Evolutionary conservation across 495 filamentous ascomycete species (phyloP).

Genomic region (Margaritispora aquatica): DNA sequence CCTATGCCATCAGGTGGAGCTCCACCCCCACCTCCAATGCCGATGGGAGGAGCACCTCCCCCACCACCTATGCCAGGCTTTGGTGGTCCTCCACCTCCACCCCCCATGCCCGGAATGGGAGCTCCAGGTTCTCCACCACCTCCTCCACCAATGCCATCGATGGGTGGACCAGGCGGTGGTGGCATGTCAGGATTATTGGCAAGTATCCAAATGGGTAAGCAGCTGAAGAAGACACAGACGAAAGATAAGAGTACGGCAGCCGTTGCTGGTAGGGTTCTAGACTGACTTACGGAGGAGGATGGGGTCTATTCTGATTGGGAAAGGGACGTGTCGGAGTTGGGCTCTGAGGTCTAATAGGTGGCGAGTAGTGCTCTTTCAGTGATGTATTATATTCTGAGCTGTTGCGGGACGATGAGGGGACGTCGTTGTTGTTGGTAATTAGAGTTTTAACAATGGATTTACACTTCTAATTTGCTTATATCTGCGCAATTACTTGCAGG

Average conservation of each 20-base stretch:
- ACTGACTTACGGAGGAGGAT: conserved; percentile 5
- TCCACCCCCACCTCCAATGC: conserved; percentile 47
- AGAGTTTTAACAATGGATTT: neutral
- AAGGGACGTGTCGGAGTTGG: too few species aligned
- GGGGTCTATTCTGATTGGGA: neutral
- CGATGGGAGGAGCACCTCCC: conserved; percentile 41
- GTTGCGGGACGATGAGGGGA: neutral
- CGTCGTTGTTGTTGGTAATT: neutral
- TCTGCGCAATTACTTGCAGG: too few species aligned
- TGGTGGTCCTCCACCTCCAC: conserved; percentile 39
- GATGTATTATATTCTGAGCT: neutral
- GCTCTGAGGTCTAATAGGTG: neutral
- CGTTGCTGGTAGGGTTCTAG: conserved; percentile 65
- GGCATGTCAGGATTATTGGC: conserved; percentile 61
- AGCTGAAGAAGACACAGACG: conserved; percentile 75
- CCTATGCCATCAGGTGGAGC: conserved; percentile 31
- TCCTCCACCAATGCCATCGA: conserved; percentile 29
- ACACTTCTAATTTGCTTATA: neutral
- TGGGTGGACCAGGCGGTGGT: conserved; percentile 28
- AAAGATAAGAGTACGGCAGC: conserved; percentile 71
- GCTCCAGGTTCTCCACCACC: conserved; percentile 31
- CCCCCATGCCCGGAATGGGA: conserved; percentile 49
- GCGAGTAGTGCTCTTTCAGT: neutral
- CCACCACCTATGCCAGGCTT: conserved; percentile 29
- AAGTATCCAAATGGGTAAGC: conserved; percentile 72